Evolutionary conservation across 75 land plant species (phyloP), one percentile per base, ranked within the genome.

Genomic region (Gnetum montanum): DNA sequence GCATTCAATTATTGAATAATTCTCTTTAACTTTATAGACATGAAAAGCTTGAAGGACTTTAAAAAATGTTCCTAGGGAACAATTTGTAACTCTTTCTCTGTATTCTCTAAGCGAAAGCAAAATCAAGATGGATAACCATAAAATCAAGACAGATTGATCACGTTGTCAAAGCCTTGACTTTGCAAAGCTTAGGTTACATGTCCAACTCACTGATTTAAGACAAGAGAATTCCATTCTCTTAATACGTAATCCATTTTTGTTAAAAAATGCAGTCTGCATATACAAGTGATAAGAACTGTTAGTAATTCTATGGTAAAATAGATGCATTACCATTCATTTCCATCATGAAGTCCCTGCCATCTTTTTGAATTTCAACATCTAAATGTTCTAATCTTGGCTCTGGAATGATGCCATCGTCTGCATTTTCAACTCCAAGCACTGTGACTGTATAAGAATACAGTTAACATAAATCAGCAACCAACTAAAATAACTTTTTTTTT

Each of bases 401-500:
- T 59, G 89, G 83, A 30, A 81, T 63, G 25, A 63, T 26, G 7
- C 83, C 94, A 62, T 84, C 97, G 53, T 76, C 94, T 15, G 86
- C 97, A 84, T 88, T 84, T 61, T 84, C 86, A 58, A 83, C 80
- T 47, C 84, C 97, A 37, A 88, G 40, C 11, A 84, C 79, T 34
- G 68, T 79, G 19, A 78, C 77, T 78, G 77, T 37, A 30, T 18
- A 36, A 51, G n/a, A 50, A 48, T 43, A 12, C 60, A 26, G 13
- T 36, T 26, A 31, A 48, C 22, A 4, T 12, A 1, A 4, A 31
- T 43, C 36, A 48, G 34, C 16, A 67, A 28, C 4, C 43, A 28
- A 35, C 4, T 13, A 61, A 15, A 16, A 27, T 11, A 15, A 15
- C 34, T 26, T 5, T 18, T 13, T 40, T 40, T 13, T 40, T 2